These are phyloP conservation scores for Ophiocordyceps polyrhachis-furcata DNA, from an alignment of 2,329 filamentous ascomycete species.

Conservation along the genomic window DNA sequence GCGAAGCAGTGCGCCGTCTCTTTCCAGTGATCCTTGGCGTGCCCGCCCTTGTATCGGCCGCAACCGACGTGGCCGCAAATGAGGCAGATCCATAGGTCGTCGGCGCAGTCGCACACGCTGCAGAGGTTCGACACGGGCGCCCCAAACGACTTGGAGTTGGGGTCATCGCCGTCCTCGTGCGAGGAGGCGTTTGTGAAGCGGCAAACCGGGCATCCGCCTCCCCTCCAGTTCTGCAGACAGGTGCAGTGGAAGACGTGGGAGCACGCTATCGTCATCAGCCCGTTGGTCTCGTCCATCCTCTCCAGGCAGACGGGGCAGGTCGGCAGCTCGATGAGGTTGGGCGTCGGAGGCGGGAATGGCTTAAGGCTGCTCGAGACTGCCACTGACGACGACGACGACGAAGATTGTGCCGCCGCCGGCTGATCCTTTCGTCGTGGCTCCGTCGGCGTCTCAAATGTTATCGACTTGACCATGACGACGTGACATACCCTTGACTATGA, in stretches of 20 bases:
- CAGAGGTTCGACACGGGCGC: conserved; percentile 51
- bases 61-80: conserved; percentile 88
- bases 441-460: conserved; percentile 57
- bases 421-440: conserved; percentile 31
- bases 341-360: conserved; percentile 50
- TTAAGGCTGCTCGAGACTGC: conserved; percentile 27
- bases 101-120: conserved; percentile 57
- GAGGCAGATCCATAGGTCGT: conserved; percentile 87
- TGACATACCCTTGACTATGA: conserved; percentile 70
- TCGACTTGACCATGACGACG: conserved; percentile 83
- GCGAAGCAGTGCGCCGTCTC: conserved; percentile 78
- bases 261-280: conserved; percentile 85
- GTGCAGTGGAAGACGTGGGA: conserved; percentile 97
- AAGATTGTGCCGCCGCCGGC: conserved; percentile 30
- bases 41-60: conserved; percentile 81
- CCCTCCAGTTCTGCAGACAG: conserved; percentile 91
- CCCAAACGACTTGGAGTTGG: conserved; percentile 36
- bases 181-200: conserved; percentile 50
- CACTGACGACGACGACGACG: neutral
- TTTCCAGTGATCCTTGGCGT: conserved; percentile 88
- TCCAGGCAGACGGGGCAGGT: conserved; percentile 95
- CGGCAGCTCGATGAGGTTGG: conserved; percentile 73
- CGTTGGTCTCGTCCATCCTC: conserved; percentile 94
- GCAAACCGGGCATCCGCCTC: conserved; percentile 84
- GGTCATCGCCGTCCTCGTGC: conserved; percentile 28